Conservation (phyloP, 2,329 filamentous ascomycete genomes). For the Cladorrhinum sp. region DNA sequence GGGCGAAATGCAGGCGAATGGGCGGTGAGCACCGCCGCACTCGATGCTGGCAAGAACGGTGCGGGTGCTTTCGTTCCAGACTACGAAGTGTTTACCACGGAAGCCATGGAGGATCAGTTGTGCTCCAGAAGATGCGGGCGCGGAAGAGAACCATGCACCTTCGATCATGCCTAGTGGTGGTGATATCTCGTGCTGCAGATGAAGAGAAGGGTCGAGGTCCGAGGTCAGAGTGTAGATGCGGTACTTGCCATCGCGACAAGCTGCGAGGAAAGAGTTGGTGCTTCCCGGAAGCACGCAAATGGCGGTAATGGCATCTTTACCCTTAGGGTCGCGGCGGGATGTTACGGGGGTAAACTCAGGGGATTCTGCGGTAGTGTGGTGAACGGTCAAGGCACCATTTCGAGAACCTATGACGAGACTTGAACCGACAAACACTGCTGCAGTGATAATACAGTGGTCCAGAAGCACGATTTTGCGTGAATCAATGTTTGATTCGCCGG, state of each 20-base stretch:
- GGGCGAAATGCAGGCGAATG: conserved; percentile 55
- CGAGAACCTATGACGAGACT: conserved; percentile 55
- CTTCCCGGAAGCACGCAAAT: conserved; percentile 50
- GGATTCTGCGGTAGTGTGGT: conserved; percentile 21
- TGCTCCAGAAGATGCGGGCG: background rate
- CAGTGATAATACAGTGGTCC: conserved; percentile 49
- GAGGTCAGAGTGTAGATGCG: conserved; percentile 53
- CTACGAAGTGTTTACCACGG: conserved; percentile 71
- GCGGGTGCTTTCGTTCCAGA: conserved; percentile 73
- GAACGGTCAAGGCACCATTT: conserved; percentile 46
- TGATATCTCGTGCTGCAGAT: conserved; percentile 63
- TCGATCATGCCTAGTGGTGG: conserved; percentile 76
- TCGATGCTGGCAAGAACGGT: conserved; percentile 69
- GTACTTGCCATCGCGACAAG: conserved; percentile 73
- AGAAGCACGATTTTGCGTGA: conserved; percentile 38
- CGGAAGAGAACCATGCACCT: conserved; percentile 58
- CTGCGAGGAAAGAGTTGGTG: conserved; percentile 58
- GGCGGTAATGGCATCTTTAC: conserved; percentile 64
- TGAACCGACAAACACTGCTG: conserved; percentile 40
- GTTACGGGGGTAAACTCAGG: conserved; percentile 30
- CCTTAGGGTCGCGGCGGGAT: conserved; percentile 40
- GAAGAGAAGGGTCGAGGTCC: conserved; percentile 30
- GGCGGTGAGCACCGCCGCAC: conserved; percentile 81
- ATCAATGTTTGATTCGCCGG: conserved; percentile 30
- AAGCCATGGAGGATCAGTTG: conserved; percentile 77